Conservation (phyloP, 768 basidiomycete species). For the Pleurotus platypus region DNA sequence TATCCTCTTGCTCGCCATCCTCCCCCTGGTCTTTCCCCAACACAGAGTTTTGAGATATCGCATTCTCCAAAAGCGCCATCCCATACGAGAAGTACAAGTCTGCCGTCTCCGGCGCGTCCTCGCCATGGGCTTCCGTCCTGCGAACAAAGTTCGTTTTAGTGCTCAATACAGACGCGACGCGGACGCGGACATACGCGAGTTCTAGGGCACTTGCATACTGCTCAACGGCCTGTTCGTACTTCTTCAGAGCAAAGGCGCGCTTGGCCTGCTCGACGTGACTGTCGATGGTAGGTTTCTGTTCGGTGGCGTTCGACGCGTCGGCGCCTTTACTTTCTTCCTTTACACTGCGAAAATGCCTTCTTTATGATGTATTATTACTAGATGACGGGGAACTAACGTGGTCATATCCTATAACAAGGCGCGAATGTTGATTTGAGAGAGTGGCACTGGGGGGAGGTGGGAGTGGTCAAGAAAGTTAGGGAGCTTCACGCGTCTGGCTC, state of each 20-base stretch:
- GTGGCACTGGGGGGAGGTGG: conserved; percentile 24
- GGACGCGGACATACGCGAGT: conserved; percentile 55
- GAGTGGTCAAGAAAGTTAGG: not conserved
- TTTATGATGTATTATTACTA: too few species aligned
- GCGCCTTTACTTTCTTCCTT: conserved; percentile 13
- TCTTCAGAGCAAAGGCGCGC: conserved; percentile 84
- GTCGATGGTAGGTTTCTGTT: conserved; percentile 37
- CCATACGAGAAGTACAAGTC: conserved; percentile 91
- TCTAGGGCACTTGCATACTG: conserved; percentile 84
- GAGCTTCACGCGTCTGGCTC: conserved; percentile 2
- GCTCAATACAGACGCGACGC: conserved; percentile 13
- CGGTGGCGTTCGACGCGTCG: conserved; percentile 21
- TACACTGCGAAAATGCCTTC: not conserved
- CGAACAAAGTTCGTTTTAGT: not conserved
- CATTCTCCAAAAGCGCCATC: conserved; percentile 89
- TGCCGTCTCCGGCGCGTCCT: conserved; percentile 79
- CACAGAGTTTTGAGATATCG: conserved; percentile 82
- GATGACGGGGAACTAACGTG: not conserved
- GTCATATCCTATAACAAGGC: not conserved
- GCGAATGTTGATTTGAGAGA: conserved; percentile 8
- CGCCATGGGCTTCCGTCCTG: conserved; percentile 73
- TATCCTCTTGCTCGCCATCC: conserved; percentile 36
- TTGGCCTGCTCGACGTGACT: conserved; percentile 72
- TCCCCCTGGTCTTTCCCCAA: conserved; percentile 82
- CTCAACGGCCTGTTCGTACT: conserved; percentile 84